A percentile compares a stretch with the other conserved stretches of the same genome.
Evolutionary conservation across 805 yeast genomes (phyloP).

Genomic region (Candida glaebosa): DNA sequence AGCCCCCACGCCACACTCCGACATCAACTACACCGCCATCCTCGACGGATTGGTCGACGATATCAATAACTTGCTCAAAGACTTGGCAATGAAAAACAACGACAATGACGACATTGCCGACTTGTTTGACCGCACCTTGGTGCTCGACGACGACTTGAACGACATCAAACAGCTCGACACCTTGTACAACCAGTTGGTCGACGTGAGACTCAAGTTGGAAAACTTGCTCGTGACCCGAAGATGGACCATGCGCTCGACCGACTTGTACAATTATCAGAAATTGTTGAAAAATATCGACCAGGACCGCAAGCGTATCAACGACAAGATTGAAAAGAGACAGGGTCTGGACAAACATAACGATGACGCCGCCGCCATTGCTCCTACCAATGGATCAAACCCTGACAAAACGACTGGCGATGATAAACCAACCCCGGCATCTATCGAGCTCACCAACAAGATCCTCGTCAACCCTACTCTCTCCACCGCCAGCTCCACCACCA

Average conservation of each 20-base stretch:
- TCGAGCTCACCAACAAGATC: neutral
- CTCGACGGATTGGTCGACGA: constrained; percentile 79
- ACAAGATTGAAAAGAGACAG: constrained; percentile 5
- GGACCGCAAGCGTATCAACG: constrained; percentile 47
- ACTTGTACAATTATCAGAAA: constrained; percentile 79
- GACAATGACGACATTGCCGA: constrained; percentile 14
- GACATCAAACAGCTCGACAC: constrained; percentile 33
- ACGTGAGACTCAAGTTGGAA: constrained; percentile 70
- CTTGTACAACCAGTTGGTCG: constrained; percentile 60
- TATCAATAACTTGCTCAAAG: constrained; percentile 71
- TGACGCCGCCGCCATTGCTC: neutral
- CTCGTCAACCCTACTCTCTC: neutral
- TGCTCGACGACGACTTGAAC: constrained; percentile 6
- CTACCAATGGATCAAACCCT: neutral
- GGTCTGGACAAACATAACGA: neutral
- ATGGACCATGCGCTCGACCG: constrained; percentile 97
- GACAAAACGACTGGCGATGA: neutral
- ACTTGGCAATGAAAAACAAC: constrained; percentile 26
- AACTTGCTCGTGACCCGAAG: constrained; percentile 86
- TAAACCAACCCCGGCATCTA: neutral
- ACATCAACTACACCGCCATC: constrained; percentile 32
- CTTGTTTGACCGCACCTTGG: constrained; percentile 14
- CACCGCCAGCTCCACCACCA: neutral
- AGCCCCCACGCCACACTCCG: constrained; percentile 36
- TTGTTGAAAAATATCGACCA: constrained; percentile 72